Conservation (phyloP, 2,329 filamentous ascomycete species). For the Aspergillus alliaceus region DNA sequence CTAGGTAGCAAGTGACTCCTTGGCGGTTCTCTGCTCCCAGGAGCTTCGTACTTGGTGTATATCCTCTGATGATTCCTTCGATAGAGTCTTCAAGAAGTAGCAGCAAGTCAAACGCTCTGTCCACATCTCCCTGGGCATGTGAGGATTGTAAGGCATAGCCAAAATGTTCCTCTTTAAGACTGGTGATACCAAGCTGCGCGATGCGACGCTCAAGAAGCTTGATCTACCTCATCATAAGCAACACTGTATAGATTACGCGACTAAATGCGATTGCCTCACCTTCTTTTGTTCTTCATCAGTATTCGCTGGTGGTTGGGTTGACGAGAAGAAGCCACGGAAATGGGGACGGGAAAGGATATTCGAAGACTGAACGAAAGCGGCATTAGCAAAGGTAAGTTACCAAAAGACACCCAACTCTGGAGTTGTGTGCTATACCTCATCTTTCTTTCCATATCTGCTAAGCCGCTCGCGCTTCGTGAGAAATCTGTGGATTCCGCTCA, state of each 20-base stretch:
- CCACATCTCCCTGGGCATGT: conserved; percentile 67
- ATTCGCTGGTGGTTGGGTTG: conserved; percentile 21
- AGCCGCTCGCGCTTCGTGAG: conserved; percentile 41
- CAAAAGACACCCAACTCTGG: neutral
- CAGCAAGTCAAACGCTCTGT: conserved; percentile 74
- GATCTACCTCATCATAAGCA: conserved; percentile 40
- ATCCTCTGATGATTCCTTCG: conserved; percentile 73
- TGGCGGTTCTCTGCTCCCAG: conserved; percentile 83
- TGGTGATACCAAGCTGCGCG: conserved; percentile 53
- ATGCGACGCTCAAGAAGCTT: conserved; percentile 55
- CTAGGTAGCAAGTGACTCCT: conserved; percentile 90
- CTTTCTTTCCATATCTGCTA: conserved; percentile 31
- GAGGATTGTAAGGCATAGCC: conserved; percentile 61
- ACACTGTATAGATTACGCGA: neutral
- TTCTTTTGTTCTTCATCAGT: conserved; percentile 35
- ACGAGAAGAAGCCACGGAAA: conserved; percentile 34
- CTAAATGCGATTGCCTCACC: conserved; percentile 20
- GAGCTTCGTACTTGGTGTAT: conserved; percentile 70
- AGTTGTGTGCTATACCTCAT: conserved; percentile 26
- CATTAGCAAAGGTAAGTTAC: conserved; percentile 10
- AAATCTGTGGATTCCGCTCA: conserved; percentile 45
- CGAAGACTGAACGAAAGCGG: conserved; percentile 18
- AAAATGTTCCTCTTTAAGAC: conserved; percentile 62
- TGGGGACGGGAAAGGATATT: conserved; percentile 26
- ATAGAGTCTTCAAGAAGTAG: conserved; percentile 77